phyloP scores from a whole-genome alignment of 345 rosid genomes.

The Salix arbutifolia region DNA sequence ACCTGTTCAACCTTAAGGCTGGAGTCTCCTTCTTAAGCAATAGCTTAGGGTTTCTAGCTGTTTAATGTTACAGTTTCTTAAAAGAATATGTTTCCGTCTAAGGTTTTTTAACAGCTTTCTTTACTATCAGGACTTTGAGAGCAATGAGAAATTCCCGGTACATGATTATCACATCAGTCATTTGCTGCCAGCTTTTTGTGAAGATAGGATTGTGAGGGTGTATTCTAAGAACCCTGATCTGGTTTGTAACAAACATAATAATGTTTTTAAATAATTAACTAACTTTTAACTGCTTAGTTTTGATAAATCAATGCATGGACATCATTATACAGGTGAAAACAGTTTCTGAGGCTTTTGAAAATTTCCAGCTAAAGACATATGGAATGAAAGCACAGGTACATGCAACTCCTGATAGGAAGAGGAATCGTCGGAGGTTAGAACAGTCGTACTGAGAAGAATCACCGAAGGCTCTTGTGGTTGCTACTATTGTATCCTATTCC shows the following conservation, averaged over 20 bases:
- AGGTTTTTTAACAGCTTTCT: slow-evolving; percentile 10
- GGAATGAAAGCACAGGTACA: slow-evolving; percentile 16
- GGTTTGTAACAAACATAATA: slow-evolving; percentile 24
- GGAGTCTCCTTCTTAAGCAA: background rate
- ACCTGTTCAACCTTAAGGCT: background rate
- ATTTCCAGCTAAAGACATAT: slow-evolving; percentile 36
- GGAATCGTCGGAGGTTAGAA: background rate
- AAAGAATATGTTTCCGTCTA: background rate
- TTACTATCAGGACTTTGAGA: slow-evolving; percentile 40
- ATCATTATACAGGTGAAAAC: slow-evolving; percentile 31
- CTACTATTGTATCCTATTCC: background rate
- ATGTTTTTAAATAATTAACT: background rate
- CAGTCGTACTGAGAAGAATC: background rate
- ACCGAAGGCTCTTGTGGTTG: background rate
- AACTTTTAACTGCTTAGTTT: background rate
- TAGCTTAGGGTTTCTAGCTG: too few relatives aligned
- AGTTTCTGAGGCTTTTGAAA: slow-evolving; percentile 45
- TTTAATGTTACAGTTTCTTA: background rate
- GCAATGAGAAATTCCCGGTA: slow-evolving; percentile 27
- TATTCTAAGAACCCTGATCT: slow-evolving; percentile 53
- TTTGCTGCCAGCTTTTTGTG: slow-evolving; percentile 42
- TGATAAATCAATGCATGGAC: background rate
- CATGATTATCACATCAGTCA: slow-evolving; percentile 37
- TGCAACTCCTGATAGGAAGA: slow-evolving; percentile 19
- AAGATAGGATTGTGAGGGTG: slow-evolving; percentile 52